Base-by-base conservation (phyloP, 495 filamentous ascomycete genomes). In the Amniculicola lignicola region DNA sequence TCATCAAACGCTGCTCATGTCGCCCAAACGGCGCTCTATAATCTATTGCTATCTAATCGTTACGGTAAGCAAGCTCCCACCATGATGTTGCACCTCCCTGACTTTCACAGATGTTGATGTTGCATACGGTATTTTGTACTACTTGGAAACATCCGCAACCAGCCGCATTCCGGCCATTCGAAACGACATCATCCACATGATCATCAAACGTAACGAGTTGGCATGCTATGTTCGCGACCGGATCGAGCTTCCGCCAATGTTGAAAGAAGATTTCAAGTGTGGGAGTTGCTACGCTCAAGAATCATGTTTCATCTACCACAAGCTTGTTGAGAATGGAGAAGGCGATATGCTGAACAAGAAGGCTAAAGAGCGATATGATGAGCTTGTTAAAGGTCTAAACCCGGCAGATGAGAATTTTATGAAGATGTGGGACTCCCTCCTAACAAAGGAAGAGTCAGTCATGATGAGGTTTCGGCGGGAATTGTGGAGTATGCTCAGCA, bases 21-120 rank as follows among this genome's bases (percentile, higher is more conserved):
- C 63, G 93, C 91, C 9, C 93, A 98, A 70, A 98, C 93, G 3
- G 87, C 89, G 15, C 77, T 98, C 10, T 98, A 98, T 69, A 97
- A 91, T 27, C 75, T 98, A 18, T 75, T 98, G 2, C 75, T 98
- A 15, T 94, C 91, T 38, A 91, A 98, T 71, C 84, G 93, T 52
- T 98, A 98, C 71, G 84, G 82, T 84, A 57, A 56, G 78, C 23
- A 22, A 15, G 24, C 11, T 12, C 18, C n/a, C 24, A 23, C 18
- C 3, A 14, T 12, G 15, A 46, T 27, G 25, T n/a, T n/a, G 16
- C 28, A 12, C 24, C 24, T 22, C 2, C 54, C 51, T 61, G 29
- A 63, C 11, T 49, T 16, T 31, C 33, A 6, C 45, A 85, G 90
- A 97, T 71, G 75, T 96, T 38, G 87, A 94, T 29, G 84, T 96